phyloP scores from a whole-genome alignment of 495 filamentous ascomycete species.

The Pyrenopolyporus hunteri region DNA sequence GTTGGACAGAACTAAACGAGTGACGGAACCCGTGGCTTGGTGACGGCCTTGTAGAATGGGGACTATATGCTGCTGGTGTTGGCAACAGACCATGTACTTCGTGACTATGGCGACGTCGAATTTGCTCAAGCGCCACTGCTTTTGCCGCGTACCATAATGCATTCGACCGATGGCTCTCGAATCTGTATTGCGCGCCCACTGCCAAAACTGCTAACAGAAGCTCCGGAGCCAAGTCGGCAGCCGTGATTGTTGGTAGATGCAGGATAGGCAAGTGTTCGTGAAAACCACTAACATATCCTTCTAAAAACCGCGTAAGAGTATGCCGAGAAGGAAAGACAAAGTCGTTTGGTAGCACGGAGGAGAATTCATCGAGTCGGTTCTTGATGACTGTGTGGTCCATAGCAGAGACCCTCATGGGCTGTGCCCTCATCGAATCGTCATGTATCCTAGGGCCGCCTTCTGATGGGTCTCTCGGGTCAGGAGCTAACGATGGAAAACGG shows the following conservation, averaged over 20 bases:
- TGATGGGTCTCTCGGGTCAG: conserved; percentile 64
- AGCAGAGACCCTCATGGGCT: conserved; percentile 70
- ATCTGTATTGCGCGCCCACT: conserved; percentile 71
- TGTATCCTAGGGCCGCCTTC: conserved; percentile 51
- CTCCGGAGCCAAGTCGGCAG: conserved; percentile 61
- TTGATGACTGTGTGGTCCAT: conserved; percentile 67
- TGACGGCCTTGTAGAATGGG: conserved; percentile 57
- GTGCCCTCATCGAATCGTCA: conserved; percentile 48
- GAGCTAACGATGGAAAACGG: conserved; percentile 69
- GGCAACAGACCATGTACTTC: conserved; percentile 57
- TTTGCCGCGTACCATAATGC: conserved; percentile 73
- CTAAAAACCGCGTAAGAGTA: conserved; percentile 68
- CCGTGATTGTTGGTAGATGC: conserved; percentile 66
- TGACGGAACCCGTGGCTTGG: conserved; percentile 57
- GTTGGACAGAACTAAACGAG: conserved; percentile 58
- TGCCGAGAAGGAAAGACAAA: conserved; percentile 70
- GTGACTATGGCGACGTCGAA: conserved; percentile 58
- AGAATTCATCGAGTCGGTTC: conserved; percentile 68
- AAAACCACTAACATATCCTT: conserved; percentile 70
- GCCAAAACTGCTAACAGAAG: conserved; percentile 68
- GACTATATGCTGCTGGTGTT: conserved; percentile 56
- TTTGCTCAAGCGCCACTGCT: conserved; percentile 59
- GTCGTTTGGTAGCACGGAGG: conserved; percentile 66
- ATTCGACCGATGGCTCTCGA: conserved; percentile 69
- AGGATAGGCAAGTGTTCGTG: conserved; percentile 73